Conservation (phyloP, 2,329 filamentous ascomycete genomes). For the Cladobotryum protrusum region DNA sequence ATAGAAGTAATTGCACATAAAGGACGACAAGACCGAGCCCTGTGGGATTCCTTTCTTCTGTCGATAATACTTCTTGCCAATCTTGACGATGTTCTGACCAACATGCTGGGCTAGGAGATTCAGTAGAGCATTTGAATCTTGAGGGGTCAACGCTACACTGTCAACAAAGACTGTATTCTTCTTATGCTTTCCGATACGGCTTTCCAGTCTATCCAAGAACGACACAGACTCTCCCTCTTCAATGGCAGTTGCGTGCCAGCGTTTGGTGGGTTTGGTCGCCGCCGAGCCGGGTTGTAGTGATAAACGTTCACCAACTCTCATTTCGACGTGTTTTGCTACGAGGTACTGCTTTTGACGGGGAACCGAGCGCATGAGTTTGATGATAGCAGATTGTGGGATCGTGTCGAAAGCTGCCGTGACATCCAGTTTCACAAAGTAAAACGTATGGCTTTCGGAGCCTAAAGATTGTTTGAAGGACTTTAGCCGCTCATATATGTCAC, state of each 20-base stretch:
- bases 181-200: slow-evolving; percentile 35
- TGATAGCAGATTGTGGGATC: slow-evolving; percentile 73
- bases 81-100: slow-evolving; percentile 76
- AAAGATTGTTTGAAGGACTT: slow-evolving; percentile 59
- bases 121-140: slow-evolving; percentile 56
- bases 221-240: slow-evolving; percentile 33
- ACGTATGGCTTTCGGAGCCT: slow-evolving; percentile 27
- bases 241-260: slow-evolving; percentile 50
- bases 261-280: slow-evolving; percentile 33
- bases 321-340: slow-evolving; percentile 68
- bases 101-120: slow-evolving; percentile 73
- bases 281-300: slow-evolving; percentile 15
- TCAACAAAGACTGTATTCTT: slow-evolving; percentile 75
- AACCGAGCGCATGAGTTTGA: slow-evolving; percentile 58
- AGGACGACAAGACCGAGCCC: slow-evolving; percentile 78
- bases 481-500: slow-evolving; percentile 70
- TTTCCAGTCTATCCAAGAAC: slow-evolving; percentile 42
- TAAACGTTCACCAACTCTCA: slow-evolving; percentile 43
- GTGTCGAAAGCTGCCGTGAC: slow-evolving; percentile 92
- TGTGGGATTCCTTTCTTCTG: slow-evolving; percentile 90
- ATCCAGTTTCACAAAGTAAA: slow-evolving; percentile 91
- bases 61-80: slow-evolving; percentile 81
- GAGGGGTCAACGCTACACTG: slow-evolving; percentile 50
- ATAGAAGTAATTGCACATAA: slow-evolving; percentile 95
- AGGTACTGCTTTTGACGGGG: slow-evolving; percentile 57